phyloP scores from a whole-genome alignment of 1,139 yeast genomes.

The Entelexis paramagnoliae region DNA sequence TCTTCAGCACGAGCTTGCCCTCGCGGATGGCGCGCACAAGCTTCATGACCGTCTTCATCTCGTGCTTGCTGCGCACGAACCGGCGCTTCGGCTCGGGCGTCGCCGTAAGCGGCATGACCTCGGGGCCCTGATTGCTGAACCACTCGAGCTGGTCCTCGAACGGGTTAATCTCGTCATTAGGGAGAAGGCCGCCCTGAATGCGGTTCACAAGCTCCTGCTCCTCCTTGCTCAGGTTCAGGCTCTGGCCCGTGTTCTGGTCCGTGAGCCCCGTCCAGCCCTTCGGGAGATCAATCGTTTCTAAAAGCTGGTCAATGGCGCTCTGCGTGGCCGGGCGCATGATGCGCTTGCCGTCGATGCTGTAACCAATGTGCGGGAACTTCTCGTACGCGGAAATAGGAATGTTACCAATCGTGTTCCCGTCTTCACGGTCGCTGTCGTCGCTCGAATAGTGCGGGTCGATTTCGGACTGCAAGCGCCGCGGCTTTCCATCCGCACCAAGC shows the following conservation, averaged over 20 bases:
- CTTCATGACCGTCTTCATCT: slow-evolving; percentile 93
- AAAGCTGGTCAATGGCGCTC: slow-evolving; percentile 77
- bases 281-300: slow-evolving; percentile 86
- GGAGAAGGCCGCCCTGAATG: slow-evolving; percentile 73
- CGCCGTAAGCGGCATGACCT: slow-evolving; percentile 87
- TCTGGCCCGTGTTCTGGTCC: slow-evolving; percentile 82
- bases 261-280: slow-evolving; percentile 98
- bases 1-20: slow-evolving; percentile 78
- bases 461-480: slow-evolving; percentile 71
- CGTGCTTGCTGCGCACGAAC: slow-evolving; percentile 92
- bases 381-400: slow-evolving; percentile 89
- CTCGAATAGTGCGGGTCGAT: slow-evolving; percentile 87
- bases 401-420: slow-evolving; percentile 82
- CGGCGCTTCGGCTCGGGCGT: slow-evolving; percentile 96
- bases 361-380: slow-evolving; percentile 94
- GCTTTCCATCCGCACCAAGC: slow-evolving; percentile 62
- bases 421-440: slow-evolving; percentile 84
- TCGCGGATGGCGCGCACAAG: slow-evolving; percentile 92
- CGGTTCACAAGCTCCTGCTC: slow-evolving; percentile 82
- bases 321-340: slow-evolving; percentile 99
- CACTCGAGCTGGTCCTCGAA: slow-evolving; percentile 92
- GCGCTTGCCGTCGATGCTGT: slow-evolving; percentile 92
- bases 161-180: slow-evolving; percentile 73
- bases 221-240: slow-evolving; percentile 74
- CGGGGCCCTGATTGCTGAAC: slow-evolving; percentile 61